phyloP scores from a whole-genome alignment of 257 asterid genomes.

The Leptodermis oblonga region DNA sequence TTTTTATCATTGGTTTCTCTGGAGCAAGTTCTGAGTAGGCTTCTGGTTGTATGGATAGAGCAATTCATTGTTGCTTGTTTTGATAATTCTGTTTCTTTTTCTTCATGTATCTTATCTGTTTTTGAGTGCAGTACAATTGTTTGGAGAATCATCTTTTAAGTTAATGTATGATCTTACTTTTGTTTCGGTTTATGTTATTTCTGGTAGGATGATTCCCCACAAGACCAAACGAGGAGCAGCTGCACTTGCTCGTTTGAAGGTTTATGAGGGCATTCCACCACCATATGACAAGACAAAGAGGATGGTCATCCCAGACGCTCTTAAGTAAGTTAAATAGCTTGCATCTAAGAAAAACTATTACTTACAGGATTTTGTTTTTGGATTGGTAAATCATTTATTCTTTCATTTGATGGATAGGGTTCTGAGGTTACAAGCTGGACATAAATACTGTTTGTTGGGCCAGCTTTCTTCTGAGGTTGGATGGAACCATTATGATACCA shows the following conservation, averaged over 20 bases:
- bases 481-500: conserved; percentile 85
- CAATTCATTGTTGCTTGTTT: background rate
- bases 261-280: conserved; percentile 71
- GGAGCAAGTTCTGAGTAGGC: background rate
- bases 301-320: conserved; percentile 88
- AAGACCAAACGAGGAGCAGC: conserved; percentile 90
- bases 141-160: background rate
- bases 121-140: too few species aligned
- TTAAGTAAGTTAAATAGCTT: conserved; percentile 43
- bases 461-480: conserved; percentile 88
- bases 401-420: conserved; percentile 42
- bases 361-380: background rate
- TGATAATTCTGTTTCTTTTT: too few species aligned
- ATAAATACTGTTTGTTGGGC: conserved; percentile 76
- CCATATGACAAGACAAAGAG: conserved; percentile 79
- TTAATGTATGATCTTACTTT: background rate
- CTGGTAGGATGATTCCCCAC: conserved; percentile 75
- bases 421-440: conserved; percentile 85
- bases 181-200: background rate
- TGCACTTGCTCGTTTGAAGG: conserved; percentile 82
- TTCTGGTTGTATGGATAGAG: background rate
- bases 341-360: background rate
- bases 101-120: too few species aligned
- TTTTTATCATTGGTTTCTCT: background rate
- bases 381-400: background rate